Evolutionary conservation across 2,329 filamentous ascomycete genomes (phyloP).

Genomic region (Camillea tinctor): DNA sequence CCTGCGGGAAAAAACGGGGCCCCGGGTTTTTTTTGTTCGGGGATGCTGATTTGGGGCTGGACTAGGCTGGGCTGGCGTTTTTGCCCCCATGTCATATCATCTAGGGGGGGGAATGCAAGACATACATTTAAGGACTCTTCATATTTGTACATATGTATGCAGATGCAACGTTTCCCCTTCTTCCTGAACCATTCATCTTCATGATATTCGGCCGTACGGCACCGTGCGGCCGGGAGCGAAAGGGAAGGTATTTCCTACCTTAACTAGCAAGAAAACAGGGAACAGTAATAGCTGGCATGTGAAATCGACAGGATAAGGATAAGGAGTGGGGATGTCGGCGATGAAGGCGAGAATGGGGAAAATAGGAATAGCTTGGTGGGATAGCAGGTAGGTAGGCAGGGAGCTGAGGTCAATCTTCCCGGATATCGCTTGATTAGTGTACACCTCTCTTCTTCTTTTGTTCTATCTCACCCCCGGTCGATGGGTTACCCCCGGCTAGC

Average conservation of each 20-base stretch:
- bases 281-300: not conserved
- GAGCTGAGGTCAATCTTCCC: not conserved
- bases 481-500: not conserved
- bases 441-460: not conserved
- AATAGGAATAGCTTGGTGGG: too few relatives aligned
- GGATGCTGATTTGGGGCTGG: not conserved
- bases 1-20: too few relatives aligned
- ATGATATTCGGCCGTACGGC: not conserved
- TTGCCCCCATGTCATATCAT: not conserved
- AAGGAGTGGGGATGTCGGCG: too few relatives aligned
- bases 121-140: not conserved
- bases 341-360: too few relatives aligned
- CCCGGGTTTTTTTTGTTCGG: not conserved
- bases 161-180: not conserved
- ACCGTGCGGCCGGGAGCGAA: not conserved
- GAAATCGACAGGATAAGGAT: not conserved
- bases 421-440: not conserved
- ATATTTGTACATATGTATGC: too few relatives aligned
- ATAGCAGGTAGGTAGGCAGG: not conserved
- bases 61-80: too few relatives aligned
- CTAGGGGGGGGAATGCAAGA: not conserved
- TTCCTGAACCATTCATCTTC: not conserved
- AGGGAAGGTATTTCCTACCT: not conserved
- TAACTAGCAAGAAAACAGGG: too few relatives aligned
- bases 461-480: not conserved